Evolutionary conservation across 1,139 yeast genomes (phyloP).

Genomic region (Tardiomyces blankii): DNA sequence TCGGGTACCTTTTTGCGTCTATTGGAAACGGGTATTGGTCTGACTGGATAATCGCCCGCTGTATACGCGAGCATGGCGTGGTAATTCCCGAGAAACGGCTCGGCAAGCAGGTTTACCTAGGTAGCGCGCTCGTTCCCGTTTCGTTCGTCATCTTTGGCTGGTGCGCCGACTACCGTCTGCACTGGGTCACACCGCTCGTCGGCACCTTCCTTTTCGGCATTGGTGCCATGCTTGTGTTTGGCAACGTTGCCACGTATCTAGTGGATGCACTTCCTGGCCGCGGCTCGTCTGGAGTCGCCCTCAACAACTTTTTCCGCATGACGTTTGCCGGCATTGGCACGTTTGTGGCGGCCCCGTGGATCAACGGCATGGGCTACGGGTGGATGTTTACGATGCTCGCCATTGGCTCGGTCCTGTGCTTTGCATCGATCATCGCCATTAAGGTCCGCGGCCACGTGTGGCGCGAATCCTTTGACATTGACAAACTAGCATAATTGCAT

Average conservation of each 20-base stretch:
- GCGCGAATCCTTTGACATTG: slow-evolving; percentile 56
- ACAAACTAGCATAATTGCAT: slow-evolving; percentile 32
- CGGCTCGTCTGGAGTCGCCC: slow-evolving; percentile 83
- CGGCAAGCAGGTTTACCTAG: slow-evolving; percentile 61
- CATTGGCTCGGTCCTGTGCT: slow-evolving; percentile 33
- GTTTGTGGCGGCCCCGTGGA: slow-evolving; percentile 60
- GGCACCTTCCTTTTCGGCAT: slow-evolving; percentile 78
- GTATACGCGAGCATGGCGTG: slow-evolving; percentile 48
- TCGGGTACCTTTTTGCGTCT: slow-evolving; percentile 65
- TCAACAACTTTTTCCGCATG: slow-evolving; percentile 67
- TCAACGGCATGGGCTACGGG: slow-evolving; percentile 54
- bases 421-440: slow-evolving; percentile 36
- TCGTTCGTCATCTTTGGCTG: slow-evolving; percentile 72
- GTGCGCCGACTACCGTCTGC: slow-evolving; percentile 54
- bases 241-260: slow-evolving; percentile 68
- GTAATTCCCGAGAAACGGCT: slow-evolving; percentile 68
- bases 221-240: slow-evolving; percentile 76
- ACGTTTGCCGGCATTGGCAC: slow-evolving; percentile 67
- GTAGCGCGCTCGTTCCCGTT: slow-evolving; percentile 50
- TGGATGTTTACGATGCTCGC: slow-evolving; percentile 57
- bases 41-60: slow-evolving; percentile 46
- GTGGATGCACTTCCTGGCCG: slow-evolving; percentile 81
- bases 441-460: slow-evolving; percentile 50
- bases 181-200: slow-evolving; percentile 65
- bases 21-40: slow-evolving; percentile 73